Evolutionary conservation across 257 asterid genomes (phyloP), one percentile per base, ranked within the genome.

Genomic region (Haberlea rhodopensis): DNA sequence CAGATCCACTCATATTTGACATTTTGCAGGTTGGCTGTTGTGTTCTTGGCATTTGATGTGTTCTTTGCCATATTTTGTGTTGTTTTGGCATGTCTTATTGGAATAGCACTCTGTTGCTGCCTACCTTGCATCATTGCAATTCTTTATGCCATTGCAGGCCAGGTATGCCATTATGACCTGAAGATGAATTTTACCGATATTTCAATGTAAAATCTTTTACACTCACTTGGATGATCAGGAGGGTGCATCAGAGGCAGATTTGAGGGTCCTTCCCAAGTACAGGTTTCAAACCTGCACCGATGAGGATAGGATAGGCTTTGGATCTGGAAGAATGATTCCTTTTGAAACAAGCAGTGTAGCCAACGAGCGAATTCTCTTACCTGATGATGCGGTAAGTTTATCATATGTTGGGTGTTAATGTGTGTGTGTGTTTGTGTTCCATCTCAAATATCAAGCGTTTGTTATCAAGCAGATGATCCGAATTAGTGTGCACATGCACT

Each of bases 101-200:
- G 97, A 66, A 77, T 92, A 46, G 97, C 97, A 57, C 85, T 92
- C 64, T 92, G 99, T 79, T 89, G 97, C 82, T 89, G 99, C 94
- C 76, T 92, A 74, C 99, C 99, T 63, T 92, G 99, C 85, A 92
- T 92, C 78, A 92, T 89, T 59, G 97, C 96, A 58, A 78, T 92
- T 77, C 97, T 92, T 67, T 92, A 92, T 79, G 96, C 99, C 31
- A 89, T 92, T 71, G 96, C 97, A 65, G 97, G 99, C 71, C 97
- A 92, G 95, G 98, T 89, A 85, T 22, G 68, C 45, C 20, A 23
- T 6, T n/a, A 52, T 19, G 46, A 29, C n/a, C 19, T 18, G 34
- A 10, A 37, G 22, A 57, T 1, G 55, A 27, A 24, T 3, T 8
- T 43, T 28, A 46, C 51, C 5, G 16, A 61, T 31, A 24, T 24